Evolutionary conservation across 2,329 filamentous ascomycete species (phyloP).

Genomic region (Sporothrix protearum): DNA sequence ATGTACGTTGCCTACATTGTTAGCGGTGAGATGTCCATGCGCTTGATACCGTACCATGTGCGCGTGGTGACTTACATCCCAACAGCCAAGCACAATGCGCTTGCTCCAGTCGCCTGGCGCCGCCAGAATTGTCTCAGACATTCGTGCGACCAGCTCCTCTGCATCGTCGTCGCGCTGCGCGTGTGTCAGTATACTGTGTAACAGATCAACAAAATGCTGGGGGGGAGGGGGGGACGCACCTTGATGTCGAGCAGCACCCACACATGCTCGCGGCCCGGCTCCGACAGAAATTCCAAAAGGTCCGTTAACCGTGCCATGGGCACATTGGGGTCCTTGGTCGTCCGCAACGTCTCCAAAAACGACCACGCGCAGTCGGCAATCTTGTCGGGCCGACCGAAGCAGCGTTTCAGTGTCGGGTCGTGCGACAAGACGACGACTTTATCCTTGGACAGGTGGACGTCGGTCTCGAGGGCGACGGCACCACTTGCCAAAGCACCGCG

Average conservation of each 20-base stretch:
- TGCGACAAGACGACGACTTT: constrained; percentile 82
- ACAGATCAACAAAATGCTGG: too few relatives aligned
- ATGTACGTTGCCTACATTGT: constrained; percentile 60
- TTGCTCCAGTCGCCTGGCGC: constrained; percentile 62
- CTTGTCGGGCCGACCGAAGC: constrained; percentile 70
- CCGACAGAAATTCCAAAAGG: constrained; percentile 66
- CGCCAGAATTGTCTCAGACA: constrained; percentile 60
- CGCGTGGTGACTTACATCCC: constrained; percentile 62
- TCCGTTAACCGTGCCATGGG: constrained; percentile 72
- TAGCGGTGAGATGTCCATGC: not conserved
- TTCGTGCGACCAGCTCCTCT: constrained; percentile 64
- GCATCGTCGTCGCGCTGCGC: constrained; percentile 64
- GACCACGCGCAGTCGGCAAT: constrained; percentile 74
- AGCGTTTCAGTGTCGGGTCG: constrained; percentile 74
- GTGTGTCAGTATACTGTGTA: too few relatives aligned
- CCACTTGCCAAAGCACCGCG: constrained; percentile 36
- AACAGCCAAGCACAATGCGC: constrained; percentile 75
- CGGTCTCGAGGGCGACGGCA: constrained; percentile 79
- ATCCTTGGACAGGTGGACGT: constrained; percentile 78
- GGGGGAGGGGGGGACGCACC: constrained; percentile 44
- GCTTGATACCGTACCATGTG: not conserved
- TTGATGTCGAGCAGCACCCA: constrained; percentile 92
- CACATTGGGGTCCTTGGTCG: constrained; percentile 58
- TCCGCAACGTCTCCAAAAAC: constrained; percentile 65
- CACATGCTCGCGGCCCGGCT: constrained; percentile 61